Evolutionary conservation across 371 early-diverging fungal genomes (phyloP).

Genomic region (Lichtheimia hyalospora): DNA sequence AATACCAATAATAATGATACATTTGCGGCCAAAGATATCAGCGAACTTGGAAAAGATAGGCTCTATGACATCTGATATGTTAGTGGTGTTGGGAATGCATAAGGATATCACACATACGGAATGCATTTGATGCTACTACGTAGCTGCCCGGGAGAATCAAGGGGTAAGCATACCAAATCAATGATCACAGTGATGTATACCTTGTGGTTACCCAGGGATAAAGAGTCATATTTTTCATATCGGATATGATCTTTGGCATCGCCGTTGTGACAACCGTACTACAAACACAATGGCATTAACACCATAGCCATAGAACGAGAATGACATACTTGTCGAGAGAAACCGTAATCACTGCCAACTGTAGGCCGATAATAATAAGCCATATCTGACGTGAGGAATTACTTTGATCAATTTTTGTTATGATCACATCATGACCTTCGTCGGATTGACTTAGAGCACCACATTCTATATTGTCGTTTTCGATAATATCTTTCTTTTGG

Average conservation of each 20-base stretch:
- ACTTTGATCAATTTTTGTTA: no score
- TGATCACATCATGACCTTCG: no score
- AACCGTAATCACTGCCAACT: not conserved
- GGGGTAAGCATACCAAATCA: no score
- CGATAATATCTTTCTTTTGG: no score
- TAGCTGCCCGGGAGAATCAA: conserved; percentile 31
- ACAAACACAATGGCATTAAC: no score
- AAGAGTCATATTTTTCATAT: conserved; percentile 1
- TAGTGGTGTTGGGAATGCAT: not conserved
- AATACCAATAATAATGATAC: conserved; percentile 53
- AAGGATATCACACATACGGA: conserved; percentile 26
- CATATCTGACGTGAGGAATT: no score
- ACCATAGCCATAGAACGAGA: no score
- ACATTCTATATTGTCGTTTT: not conserved
- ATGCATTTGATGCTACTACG: conserved; percentile 49
- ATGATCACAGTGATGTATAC: not conserved
- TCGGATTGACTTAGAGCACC: not conserved
- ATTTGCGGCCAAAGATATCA: conserved; percentile 77
- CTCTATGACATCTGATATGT: conserved; percentile 5
- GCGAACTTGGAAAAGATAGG: conserved; percentile 60
- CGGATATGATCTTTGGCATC: conserved; percentile 6
- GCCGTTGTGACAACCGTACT: conserved; percentile 5
- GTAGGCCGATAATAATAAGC: not conserved
- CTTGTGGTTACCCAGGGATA: not conserved
- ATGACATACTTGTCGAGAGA: not conserved